Conservation (phyloP, 345 rosid species). For the Angophora floribunda region DNA sequence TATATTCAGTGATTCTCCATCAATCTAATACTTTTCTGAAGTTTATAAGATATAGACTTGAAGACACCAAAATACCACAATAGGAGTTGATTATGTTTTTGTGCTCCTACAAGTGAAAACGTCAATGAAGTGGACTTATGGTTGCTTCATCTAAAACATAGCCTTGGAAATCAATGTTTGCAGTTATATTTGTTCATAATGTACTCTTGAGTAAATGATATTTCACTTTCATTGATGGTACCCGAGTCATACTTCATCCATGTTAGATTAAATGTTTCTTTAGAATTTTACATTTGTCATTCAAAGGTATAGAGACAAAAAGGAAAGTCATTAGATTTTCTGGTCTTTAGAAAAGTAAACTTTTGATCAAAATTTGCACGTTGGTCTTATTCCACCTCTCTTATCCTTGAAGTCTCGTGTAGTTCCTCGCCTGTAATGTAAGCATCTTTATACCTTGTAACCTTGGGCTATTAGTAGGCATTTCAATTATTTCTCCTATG, state of each 20-base stretch:
- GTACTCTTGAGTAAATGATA: too few relatives aligned
- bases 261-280: neutral
- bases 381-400: neutral
- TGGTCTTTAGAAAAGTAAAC: neutral
- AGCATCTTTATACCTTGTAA: neutral
- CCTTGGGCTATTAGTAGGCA: neutral
- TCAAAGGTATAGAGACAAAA: neutral
- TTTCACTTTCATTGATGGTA: too few relatives aligned
- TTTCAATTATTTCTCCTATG: neutral
- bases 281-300: neutral
- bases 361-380: neutral
- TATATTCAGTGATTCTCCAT: neutral
- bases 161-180: neutral
- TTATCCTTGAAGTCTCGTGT: neutral
- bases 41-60: too few relatives aligned
- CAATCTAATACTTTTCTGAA: neutral
- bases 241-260: too few relatives aligned
- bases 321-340: neutral
- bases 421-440: neutral
- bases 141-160: neutral
- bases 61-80: too few relatives aligned
- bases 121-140: neutral
- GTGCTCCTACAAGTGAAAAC: neutral
- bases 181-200: neutral
- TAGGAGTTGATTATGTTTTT: too few relatives aligned